phyloP scores from a whole-genome alignment of 495 filamentous ascomycete species.

The Jackrogersella minutella region DNA sequence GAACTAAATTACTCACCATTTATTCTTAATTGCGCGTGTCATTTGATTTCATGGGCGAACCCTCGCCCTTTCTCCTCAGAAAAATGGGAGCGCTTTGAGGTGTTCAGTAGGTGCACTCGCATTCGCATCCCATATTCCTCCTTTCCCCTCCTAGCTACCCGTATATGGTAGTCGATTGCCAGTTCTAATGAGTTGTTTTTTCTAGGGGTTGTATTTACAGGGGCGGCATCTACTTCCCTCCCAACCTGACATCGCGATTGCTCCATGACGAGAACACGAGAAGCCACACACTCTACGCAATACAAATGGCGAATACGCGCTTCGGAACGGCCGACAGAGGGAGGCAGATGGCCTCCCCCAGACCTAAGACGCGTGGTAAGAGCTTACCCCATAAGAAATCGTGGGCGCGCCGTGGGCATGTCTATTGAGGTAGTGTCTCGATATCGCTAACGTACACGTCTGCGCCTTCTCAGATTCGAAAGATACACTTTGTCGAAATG shows the following conservation, averaged over 20 bases:
- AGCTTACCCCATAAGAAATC: background rate
- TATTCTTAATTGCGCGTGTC: constrained; percentile 2
- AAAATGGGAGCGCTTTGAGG: constrained; percentile 48
- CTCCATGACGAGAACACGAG: constrained; percentile 38
- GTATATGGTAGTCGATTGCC: background rate
- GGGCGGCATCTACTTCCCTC: constrained; percentile 31
- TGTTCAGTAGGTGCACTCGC: constrained; percentile 31
- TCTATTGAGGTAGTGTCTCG: background rate
- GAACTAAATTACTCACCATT: background rate
- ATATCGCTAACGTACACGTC: constrained; percentile 1
- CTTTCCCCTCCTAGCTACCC: constrained; percentile 4
- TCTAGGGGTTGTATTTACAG: constrained; percentile 34
- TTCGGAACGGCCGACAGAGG: constrained; percentile 54
- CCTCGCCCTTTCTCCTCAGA: constrained; percentile 30
- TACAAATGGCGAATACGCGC: constrained; percentile 55
- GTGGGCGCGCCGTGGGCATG: background rate
- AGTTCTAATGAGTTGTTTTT: background rate
- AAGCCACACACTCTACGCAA: constrained; percentile 16
- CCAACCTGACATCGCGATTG: constrained; percentile 19
- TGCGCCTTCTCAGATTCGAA: constrained; percentile 61
- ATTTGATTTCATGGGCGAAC: constrained; percentile 39
- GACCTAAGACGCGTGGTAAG: constrained; percentile 60
- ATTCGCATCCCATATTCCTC: constrained; percentile 5
- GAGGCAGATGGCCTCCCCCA: constrained; percentile 60
- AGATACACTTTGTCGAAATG: constrained; percentile 90